A percentile compares a stretch with the other conserved stretches of the same genome.
These are phyloP conservation scores for Brassica rapa DNA, from an alignment of 345 rosid species.

Conservation along the genomic window DNA sequence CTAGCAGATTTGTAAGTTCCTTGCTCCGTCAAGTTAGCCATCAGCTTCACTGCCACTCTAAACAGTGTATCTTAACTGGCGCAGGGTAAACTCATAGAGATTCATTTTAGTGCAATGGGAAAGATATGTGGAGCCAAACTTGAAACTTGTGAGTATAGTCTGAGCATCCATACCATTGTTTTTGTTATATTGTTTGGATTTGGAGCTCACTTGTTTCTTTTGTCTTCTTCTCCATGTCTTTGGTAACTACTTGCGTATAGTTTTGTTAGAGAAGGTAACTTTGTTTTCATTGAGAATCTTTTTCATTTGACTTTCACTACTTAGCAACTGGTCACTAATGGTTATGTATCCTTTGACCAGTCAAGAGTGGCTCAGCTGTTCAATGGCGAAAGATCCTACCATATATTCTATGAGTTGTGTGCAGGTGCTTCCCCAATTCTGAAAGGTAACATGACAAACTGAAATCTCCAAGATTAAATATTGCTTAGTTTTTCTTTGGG, in stretches of 20 bases:
- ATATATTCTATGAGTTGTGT: conserved; percentile 89
- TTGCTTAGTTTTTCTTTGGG: neutral
- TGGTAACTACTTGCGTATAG: conserved; percentile 41
- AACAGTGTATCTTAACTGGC: conserved; percentile 29
- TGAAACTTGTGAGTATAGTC: conserved; percentile 71
- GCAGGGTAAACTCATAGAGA: conserved; percentile 91
- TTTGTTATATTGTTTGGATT: conserved; percentile 10
- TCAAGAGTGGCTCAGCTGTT: conserved; percentile 91
- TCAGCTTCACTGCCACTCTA: conserved; percentile 15
- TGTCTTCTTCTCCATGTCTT: conserved; percentile 29
- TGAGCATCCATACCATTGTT: conserved; percentile 4
- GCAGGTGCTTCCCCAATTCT: conserved; percentile 85
- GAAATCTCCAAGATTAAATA: neutral
- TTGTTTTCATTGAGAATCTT: conserved; percentile 26
- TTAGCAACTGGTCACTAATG: conserved; percentile 39
- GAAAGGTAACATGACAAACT: conserved; percentile 58
- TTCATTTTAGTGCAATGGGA: conserved; percentile 73
- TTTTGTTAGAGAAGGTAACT: conserved; percentile 89
- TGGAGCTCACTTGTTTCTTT: conserved; percentile 30
- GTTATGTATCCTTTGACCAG: conserved; percentile 54
- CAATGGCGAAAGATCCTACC: conserved; percentile 88
- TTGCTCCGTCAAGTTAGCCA: neutral
- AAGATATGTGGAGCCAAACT: conserved; percentile 86
- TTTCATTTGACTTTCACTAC: conserved; percentile 23
- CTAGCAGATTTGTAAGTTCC: conserved; percentile 88